Conservation (phyloP, 148 eudicot genomes). For the Arctostaphylos glauca region DNA sequence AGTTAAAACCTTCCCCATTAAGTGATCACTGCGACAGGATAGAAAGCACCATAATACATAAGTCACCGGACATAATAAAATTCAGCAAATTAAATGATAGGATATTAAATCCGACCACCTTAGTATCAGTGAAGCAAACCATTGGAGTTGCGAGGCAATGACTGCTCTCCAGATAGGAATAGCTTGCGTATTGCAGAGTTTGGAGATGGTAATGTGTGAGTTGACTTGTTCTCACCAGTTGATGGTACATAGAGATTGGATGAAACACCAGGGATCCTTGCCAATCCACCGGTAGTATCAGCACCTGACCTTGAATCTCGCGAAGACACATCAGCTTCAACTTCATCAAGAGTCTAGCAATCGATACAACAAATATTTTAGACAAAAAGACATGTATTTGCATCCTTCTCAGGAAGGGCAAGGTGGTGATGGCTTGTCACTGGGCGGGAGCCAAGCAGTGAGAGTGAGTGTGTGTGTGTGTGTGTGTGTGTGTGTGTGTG, state of each 20-base stretch:
- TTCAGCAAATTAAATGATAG: not conserved
- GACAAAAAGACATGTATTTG: not conserved
- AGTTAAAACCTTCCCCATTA: not conserved
- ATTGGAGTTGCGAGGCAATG: not conserved
- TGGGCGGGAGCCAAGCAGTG: not conserved
- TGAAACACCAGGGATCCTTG: conserved; percentile 7
- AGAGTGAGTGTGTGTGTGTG: too few relatives aligned
- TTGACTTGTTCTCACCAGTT: conserved; percentile 13
- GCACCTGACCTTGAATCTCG: not conserved
- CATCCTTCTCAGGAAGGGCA: not conserved
- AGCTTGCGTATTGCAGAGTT: not conserved
- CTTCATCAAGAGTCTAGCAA: conserved; percentile 20
- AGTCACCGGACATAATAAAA: not conserved
- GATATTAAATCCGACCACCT: not conserved
- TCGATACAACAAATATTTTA: not conserved
- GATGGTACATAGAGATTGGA: not conserved
- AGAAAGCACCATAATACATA: not conserved
- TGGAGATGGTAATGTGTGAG: not conserved
- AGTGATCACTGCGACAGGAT: not conserved
- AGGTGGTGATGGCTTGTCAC: not conserved
- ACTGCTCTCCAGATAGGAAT: not conserved
- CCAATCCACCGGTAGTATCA: conserved; percentile 11
- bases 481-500: too few relatives aligned
- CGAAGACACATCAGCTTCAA: conserved; percentile 16
- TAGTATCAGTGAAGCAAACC: not conserved